Base-by-base conservation (phyloP, 208 protist genomes). In the Acanthamoeba healyi region DNA sequence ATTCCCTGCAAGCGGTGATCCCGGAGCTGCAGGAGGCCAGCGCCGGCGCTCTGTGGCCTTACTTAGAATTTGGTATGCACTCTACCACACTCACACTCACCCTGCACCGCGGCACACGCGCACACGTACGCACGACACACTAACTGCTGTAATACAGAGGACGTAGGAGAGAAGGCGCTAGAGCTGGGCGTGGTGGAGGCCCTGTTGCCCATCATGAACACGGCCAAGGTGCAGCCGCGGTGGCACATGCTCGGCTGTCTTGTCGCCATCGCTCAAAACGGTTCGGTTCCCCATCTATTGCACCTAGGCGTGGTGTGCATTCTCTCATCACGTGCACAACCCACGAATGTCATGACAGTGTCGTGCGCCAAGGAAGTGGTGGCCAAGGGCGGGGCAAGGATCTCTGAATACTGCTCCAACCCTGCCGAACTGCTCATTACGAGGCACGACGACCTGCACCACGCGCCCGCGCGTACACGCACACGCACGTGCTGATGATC, bases 81-180 rank as follows among this genome's bases (percentile, higher is more conserved):
- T 54, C 15, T 61, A 61, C 54, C 44, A 12, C 44, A 61, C 54
- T 0, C 54, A 29, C 54, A 61, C 54, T n/a, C n/a, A n/a, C n/a
- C n/a, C n/a, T n/a, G 51, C 19, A 19, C 51, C 51, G 51, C 19
- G 14, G 32, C 24, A 29, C 15, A 26, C 51, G 26, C 51, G 51
- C 44, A 58, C 51, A 58, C 51, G 51, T 49, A 56, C 51, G 17
- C 51, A 58, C 51, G 51, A 58, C 51, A 58, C 51, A 19, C 29
- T 49, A 6, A n/a, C 38, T 36, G 32, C 9, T 15, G 0, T n/a
- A 67, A 0, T 22, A 65, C 44, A 92, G 86, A 92, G 58, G 89
- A 94, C 46, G 89, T 94, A 67, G 89, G 29, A 2, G 89, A 94
- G 70, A 94, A 94, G 56, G 89, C 89, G 19, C n/a, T 94, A 42